Evolutionary conservation across 306 rosid genomes (phyloP).

Genomic region (Medicago arabica): DNA sequence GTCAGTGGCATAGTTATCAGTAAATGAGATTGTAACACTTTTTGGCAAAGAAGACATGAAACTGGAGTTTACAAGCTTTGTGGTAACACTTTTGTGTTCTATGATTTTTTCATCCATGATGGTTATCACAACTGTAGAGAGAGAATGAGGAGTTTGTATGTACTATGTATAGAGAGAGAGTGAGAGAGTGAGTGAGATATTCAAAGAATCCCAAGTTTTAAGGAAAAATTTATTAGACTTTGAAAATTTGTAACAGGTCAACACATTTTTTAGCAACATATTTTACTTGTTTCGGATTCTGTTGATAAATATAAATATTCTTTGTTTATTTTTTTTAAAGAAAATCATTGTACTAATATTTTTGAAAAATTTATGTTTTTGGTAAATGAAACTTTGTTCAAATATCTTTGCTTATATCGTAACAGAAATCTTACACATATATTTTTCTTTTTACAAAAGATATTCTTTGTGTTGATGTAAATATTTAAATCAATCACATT

Average conservation of each 20-base stretch:
- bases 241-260: not conserved
- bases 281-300: not conserved
- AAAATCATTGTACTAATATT: too few relatives aligned
- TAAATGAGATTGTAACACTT: conserved; percentile 57
- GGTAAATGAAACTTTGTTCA: too few relatives aligned
- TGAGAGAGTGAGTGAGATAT: not conserved
- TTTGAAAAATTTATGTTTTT: too few relatives aligned
- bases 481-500: too few relatives aligned
- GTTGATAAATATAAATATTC: not conserved
- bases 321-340: too few relatives aligned
- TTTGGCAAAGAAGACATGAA: not conserved
- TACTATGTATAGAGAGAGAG: not conserved
- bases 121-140: not conserved
- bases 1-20: conserved; percentile 77
- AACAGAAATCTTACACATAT: too few relatives aligned
- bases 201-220: not conserved
- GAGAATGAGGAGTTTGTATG: not conserved
- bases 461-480: too few relatives aligned
- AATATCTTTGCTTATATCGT: too few relatives aligned
- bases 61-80: conserved; percentile 1
- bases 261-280: conserved; percentile 9
- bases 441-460: too few relatives aligned
- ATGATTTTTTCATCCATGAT: not conserved
- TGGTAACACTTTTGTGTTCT: conserved; percentile 15
- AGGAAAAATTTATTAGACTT: not conserved